Evolutionary conservation across 345 rosid species (phyloP), one percentile per base, ranked within the genome.

Genomic region (Reutealis trisperma): DNA sequence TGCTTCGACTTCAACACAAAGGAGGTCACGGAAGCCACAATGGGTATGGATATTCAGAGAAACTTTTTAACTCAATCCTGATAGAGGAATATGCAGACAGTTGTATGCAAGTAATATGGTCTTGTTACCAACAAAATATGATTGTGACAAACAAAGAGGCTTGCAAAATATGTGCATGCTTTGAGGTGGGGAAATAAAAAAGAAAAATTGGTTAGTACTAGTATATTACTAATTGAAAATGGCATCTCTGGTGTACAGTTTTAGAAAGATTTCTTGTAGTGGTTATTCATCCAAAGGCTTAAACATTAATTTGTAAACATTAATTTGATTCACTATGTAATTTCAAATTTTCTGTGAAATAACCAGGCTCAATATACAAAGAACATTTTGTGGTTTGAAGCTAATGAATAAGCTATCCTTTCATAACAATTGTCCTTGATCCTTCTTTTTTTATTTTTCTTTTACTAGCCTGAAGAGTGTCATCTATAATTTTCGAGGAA

Each of bases 11-110:
- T 86, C 92, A 89, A 75, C 79, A 78, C 24, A 90, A 87, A 81
- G 91, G 98, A 76, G 98, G 98, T 65, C 98, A 91, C 79, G 95
- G 91, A 71, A 75, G 91, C 75, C 98, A 94, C 76, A 93, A 88
- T 62, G 99, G 96, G 98, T 91, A 84, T 78, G 89, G 21, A 71
- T 77, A 68, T 68, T 18, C 47, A 18, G 13, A 42, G 67, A 51
- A 67, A 21, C 14, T 41, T 63, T 71, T 19, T 6, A 52, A 19
- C 65, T 68, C 58, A 45, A 37, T 62, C 75, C 14, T 45, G 41
- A 14, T 22, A 10, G 22, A 2, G 15, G 77, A 45, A n/a, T 73
- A 0, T 63, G 70, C 22, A 61, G 30, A 74, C 10, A 2, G 47
- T 32, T 59, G 57, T 45, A 5, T 41, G 21, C 21, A 51, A 69